These are phyloP conservation scores for Bonnemaisonia californica DNA, from an alignment of 31 red algal species.

Conservation along the genomic window DNA sequence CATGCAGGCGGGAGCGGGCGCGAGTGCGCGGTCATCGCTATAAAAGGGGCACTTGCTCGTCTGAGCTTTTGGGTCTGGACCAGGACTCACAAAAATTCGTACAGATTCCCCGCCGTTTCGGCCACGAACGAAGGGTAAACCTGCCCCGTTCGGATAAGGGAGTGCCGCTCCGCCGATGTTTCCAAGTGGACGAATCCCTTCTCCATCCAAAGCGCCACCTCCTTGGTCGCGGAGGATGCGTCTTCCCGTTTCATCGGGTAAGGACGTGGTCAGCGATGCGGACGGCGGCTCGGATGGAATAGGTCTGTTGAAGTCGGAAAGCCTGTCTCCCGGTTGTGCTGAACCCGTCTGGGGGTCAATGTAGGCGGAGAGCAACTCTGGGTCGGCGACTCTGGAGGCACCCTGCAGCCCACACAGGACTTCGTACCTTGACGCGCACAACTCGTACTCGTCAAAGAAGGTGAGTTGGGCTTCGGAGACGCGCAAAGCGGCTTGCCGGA, in stretches of 20 bases:
- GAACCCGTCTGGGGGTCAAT: neutral
- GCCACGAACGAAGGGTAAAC: conserved; percentile 10
- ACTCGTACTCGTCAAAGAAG: neutral
- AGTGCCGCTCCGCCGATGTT: neutral
- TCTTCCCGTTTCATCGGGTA: conserved; percentile 14
- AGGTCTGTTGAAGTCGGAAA: neutral
- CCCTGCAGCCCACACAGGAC: neutral
- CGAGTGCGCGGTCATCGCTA: too few species aligned
- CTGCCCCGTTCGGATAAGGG: neutral
- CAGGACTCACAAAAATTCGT: conserved; percentile 18
- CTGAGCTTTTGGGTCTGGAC: too few species aligned
- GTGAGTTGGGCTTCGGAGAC: neutral
- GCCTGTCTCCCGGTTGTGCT: neutral
- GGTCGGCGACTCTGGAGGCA: neutral
- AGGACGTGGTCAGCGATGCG: neutral
- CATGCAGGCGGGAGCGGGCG: too few species aligned
- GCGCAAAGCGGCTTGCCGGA: neutral
- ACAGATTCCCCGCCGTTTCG: conserved; percentile 13
- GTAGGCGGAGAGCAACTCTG: neutral
- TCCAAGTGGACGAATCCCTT: neutral
- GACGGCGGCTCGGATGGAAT: neutral
- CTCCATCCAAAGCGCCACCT: conserved; percentile 1
- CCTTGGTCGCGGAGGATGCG: neutral
- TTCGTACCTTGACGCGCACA: neutral
- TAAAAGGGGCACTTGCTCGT: too few species aligned